These are phyloP conservation scores for Pyrenophora tritici-repentis DNA, from an alignment of 2,329 filamentous ascomycete species.

Conservation along the genomic window DNA sequence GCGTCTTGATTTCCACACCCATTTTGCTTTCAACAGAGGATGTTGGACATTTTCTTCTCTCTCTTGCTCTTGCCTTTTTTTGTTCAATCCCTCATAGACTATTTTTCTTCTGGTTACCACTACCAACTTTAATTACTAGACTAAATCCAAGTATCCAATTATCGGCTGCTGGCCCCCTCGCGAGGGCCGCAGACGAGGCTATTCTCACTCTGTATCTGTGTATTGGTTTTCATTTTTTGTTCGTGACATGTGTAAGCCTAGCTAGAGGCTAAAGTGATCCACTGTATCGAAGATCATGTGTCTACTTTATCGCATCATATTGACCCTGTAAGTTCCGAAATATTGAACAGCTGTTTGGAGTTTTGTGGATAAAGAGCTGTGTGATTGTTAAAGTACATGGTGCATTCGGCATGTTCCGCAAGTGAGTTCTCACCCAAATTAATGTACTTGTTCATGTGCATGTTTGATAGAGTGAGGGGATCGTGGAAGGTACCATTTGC, in stretches of 20 bases:
- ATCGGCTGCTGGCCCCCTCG: conserved; percentile 11
- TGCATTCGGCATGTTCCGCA: too few species aligned
- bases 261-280: neutral
- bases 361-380: too few species aligned
- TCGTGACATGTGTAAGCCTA: neutral
- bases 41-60: neutral
- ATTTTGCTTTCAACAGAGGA: neutral
- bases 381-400: too few species aligned
- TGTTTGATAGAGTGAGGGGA: too few species aligned
- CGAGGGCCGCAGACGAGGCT: conserved; percentile 9
- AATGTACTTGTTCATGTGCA: too few species aligned
- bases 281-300: too few species aligned
- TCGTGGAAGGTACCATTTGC: too few species aligned
- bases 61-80: neutral
- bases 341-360: too few species aligned
- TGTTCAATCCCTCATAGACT: conserved; percentile 10
- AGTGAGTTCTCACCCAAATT: too few species aligned
- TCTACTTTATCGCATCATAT: too few species aligned
- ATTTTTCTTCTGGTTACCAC: conserved; percentile 9
- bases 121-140: conserved; percentile 25
- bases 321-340: too few species aligned
- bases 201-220: neutral
- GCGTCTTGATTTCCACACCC: neutral
- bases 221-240: too few species aligned
- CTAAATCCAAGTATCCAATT: conserved; percentile 13